Base-by-base conservation (phyloP, 129 eudicot genomes). In the Artemisia annua region DNA sequence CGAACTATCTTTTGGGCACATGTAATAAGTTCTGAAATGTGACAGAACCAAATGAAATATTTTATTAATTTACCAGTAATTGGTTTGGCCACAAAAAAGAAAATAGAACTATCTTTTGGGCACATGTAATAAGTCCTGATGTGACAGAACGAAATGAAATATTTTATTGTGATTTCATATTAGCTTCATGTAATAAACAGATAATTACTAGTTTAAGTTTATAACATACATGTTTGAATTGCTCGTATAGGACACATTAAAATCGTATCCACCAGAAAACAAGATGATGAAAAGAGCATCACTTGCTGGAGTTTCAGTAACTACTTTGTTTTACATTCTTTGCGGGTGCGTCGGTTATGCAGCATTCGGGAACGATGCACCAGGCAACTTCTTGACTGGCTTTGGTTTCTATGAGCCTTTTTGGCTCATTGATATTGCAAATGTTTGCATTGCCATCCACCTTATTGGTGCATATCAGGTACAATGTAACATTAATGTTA, bases 381-480 rank as follows among this genome's bases (percentile, higher is more conserved):
- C 98, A 0, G 98, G 96, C 6, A 92, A 92, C 76, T 92, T 92
- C 68, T 88, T 92, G 22, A 92, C 98, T 2, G 98, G 91, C 4
- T 92, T 92, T 11, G 98, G 98, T 13, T 92, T 92, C 81, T 92
- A 72, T 18, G 98, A 92, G 72, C 98, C 96, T 17, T 92, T 75
- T 72, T 92, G 98, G 98, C 84, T 92, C 19, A 63, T 92, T 26
- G 98, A 89, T 67, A 66, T 92, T 4, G 98, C 98, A 72, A 88
- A 89, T 24, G 46, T 89, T 0, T 87, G 89, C 87, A 88, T 91
- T 18, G 97, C 93, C 14, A 10, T 91, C 72, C 97, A 91, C 79
- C 91, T 91, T 22, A 74, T 91, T 10, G 96, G 97, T 8, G 97
- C 97, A 49, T 91, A 91, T 71, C 97, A 91, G 93, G 97, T 91